Percentiles rank a stretch among this genome's conserved stretches.
Evolutionary conservation across 106 monocot species (phyloP).

Genomic region (Dendrobium huoshanense): DNA sequence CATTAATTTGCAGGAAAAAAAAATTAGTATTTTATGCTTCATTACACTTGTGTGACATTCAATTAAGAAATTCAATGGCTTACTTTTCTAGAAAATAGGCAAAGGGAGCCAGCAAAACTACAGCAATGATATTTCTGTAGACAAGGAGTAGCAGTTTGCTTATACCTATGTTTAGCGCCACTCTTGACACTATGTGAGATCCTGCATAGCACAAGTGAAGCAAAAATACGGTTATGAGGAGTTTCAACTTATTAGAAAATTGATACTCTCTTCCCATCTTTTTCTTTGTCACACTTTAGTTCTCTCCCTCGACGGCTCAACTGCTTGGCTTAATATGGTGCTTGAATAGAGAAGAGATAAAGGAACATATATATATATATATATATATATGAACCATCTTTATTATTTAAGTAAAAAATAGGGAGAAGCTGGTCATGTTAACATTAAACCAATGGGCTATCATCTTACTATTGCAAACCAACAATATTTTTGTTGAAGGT

Average conservation of each 20-base stretch:
- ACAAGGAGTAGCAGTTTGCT: constrained; percentile 88
- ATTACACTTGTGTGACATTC: too few species aligned
- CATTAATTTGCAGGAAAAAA: neutral
- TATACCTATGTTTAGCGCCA: constrained; percentile 83
- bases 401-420: too few species aligned
- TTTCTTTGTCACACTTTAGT: neutral
- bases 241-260: constrained; percentile 70
- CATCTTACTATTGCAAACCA: too few species aligned
- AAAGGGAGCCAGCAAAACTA: constrained; percentile 72
- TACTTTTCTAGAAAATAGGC: constrained; percentile 98
- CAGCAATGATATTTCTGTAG: constrained; percentile 87
- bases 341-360: too few species aligned
- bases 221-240: constrained; percentile 64
- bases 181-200: constrained; percentile 74
- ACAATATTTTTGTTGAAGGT: too few species aligned
- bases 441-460: too few species aligned
- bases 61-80: neutral
- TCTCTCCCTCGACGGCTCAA: neutral
- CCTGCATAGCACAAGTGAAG: constrained; percentile 89
- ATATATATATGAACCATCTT: too few species aligned
- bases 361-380: too few species aligned
- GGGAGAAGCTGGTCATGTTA: too few species aligned
- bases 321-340: too few species aligned
- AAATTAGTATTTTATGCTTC: neutral
- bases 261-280: constrained; percentile 29